These are phyloP conservation scores for Botrytis sinoallii DNA, from an alignment of 2,329 filamentous ascomycete species.

Conservation along the genomic window DNA sequence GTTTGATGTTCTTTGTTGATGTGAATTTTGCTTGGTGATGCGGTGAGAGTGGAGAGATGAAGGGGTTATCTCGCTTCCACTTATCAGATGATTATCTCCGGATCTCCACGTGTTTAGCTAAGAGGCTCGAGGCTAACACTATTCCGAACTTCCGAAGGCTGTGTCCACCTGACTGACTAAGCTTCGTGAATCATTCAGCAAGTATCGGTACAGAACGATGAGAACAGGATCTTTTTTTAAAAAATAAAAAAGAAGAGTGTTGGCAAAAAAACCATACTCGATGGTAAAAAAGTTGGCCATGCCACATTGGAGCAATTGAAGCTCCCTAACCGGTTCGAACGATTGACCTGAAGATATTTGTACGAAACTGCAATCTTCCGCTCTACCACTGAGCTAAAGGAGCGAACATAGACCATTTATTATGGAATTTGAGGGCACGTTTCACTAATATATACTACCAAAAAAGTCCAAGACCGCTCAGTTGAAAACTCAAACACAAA, in stretches of 20 bases:
- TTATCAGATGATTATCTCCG: not conserved
- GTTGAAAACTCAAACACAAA: not conserved
- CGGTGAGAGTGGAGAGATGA: not conserved
- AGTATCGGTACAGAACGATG: not conserved
- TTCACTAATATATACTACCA: not conserved
- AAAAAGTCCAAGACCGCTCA: accelerated
- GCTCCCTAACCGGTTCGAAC: constrained; percentile 30
- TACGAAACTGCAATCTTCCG: constrained; percentile 25
- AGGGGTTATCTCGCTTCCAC: not conserved
- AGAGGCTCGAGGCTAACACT: not conserved
- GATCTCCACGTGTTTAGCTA: not conserved
- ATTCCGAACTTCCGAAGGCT: not conserved
- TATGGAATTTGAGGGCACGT: accelerated
- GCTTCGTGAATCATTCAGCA: not conserved
- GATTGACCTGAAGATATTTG: constrained; percentile 28
- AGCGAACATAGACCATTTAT: constrained; percentile 7
- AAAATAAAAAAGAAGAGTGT: not conserved
- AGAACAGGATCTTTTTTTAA: not conserved
- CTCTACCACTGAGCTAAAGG: constrained; percentile 31
- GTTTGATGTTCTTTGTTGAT: not conserved
- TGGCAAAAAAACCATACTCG: too few relatives aligned
- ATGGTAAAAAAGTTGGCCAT: not conserved
- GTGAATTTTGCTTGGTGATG: not conserved
- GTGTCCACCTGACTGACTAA: not conserved
- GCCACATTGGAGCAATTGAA: constrained; percentile 14